Percentiles rank a stretch among this genome's conserved stretches.
Conservation (phyloP, 2,329 filamentous ascomycete species). For the Elsinoe australis region DNA sequence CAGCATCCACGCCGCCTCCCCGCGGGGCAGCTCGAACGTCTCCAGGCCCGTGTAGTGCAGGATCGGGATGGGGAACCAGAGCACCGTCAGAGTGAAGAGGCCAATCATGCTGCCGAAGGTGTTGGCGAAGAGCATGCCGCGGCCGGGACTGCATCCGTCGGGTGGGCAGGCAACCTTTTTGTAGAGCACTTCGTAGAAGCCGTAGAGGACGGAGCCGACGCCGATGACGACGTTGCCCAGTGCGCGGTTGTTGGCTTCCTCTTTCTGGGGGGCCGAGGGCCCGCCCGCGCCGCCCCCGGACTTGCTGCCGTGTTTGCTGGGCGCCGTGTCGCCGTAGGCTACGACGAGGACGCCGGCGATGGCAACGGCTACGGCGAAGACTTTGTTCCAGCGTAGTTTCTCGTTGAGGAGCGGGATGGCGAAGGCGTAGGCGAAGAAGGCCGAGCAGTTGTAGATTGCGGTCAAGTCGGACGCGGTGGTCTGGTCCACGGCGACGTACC, state of each 20-base stretch:
- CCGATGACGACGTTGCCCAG: constrained; percentile 90
- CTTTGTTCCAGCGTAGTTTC: constrained; percentile 74
- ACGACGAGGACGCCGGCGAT: constrained; percentile 89
- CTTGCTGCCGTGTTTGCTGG: constrained; percentile 46
- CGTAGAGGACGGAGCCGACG: constrained; percentile 82
- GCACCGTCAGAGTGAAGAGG: constrained; percentile 70
- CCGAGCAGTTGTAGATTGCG: constrained; percentile 98
- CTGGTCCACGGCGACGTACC: constrained; percentile 91
- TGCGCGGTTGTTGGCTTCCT: constrained; percentile 59
- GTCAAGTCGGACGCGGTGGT: constrained; percentile 91
- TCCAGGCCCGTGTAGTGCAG: constrained; percentile 74
- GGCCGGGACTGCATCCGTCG: constrained; percentile 71
- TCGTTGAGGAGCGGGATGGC: constrained; percentile 85
- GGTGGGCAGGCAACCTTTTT: constrained; percentile 90
- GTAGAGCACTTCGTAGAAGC: constrained; percentile 94
- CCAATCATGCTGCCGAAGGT: constrained; percentile 85
- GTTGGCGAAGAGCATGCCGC: constrained; percentile 95
- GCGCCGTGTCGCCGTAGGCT: constrained; percentile 69
- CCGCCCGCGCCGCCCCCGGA: constrained; percentile 48
- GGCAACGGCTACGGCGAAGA: constrained; percentile 75
- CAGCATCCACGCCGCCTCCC: constrained; percentile 71
- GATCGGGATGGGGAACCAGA: constrained; percentile 87
- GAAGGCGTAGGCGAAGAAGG: constrained; percentile 97
- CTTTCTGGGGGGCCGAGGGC: constrained; percentile 36
- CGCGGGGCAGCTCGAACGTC: constrained; percentile 70